phyloP scores from a whole-genome alignment of 2,329 filamentous ascomycete species.

The Metarhizium brunneum region DNA sequence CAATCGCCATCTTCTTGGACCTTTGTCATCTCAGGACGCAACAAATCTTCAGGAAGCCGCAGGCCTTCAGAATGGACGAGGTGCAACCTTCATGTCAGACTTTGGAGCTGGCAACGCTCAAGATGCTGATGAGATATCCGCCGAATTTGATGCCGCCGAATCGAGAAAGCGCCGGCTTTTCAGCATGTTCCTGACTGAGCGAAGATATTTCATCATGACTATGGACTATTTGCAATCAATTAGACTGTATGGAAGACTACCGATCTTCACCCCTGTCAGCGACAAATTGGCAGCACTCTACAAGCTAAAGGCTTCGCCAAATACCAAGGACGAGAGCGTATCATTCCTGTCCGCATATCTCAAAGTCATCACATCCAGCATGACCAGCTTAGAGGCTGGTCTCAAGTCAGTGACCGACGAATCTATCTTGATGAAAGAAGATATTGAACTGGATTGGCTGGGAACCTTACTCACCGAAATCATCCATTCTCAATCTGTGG shows the following conservation, averaged over 20 bases:
- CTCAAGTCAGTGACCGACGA: conserved; percentile 44
- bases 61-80: conserved; percentile 51
- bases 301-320: conserved; percentile 16
- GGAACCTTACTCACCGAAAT: conserved; percentile 59
- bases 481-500: conserved; percentile 61
- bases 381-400: conserved; percentile 38
- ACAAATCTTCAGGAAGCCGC: conserved; percentile 67
- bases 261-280: conserved; percentile 20
- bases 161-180: conserved; percentile 60
- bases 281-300: conserved; percentile 21
- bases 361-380: conserved; percentile 34
- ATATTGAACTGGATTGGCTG: conserved; percentile 49
- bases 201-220: conserved; percentile 57
- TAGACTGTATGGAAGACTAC: conserved; percentile 30
- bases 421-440: conserved; percentile 37
- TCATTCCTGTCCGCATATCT: conserved; percentile 39
- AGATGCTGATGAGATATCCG: conserved; percentile 46
- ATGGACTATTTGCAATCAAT: conserved; percentile 47
- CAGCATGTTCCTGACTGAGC: conserved; percentile 61
- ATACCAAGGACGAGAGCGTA: conserved; percentile 29
- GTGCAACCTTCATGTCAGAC: conserved; percentile 46
- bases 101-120: conserved; percentile 35
- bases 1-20: conserved; percentile 59
- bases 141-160: conserved; percentile 52
- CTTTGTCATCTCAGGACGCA: conserved; percentile 69